Base-by-base conservation (phyloP, 169 alveolate species). In the Theileria equi region DNA sequence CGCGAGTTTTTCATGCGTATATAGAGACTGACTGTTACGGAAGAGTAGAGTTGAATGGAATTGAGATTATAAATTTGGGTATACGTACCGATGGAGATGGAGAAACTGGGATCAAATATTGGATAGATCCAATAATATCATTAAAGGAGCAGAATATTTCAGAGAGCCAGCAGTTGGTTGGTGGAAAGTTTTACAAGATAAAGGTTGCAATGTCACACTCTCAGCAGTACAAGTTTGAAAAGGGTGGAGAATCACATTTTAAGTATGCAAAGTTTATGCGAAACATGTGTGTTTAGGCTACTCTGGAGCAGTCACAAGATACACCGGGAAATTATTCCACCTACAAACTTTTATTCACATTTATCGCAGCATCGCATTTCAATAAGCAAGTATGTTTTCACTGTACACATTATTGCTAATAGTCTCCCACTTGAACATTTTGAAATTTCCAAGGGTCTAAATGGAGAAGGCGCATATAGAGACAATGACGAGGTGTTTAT, bases 171-270 rank as follows among this genome's bases (percentile, higher is more conserved):
- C 90, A 90, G 61, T 83, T 90, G 26, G 36, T 84, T 16, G 96
- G 94, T 2, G 96, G 95, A 0, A 89, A 87, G 53, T 90, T 90
- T 40, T 87, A 91, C 66, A 66, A 80, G 44, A 72, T 91, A 16
- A 73, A 87, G 49, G 65, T 90, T 16, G 96, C 90, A 53, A 58
- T 90, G 70, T 84, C 91, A 68, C 95, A 91, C 66, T 73, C 94
- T 25, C 80, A 89, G 45, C 94, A 89, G 68, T 67, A 88, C 50
- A 87, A 89, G 38, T 87, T 64, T 82, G 54, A 59, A 10, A 53
- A 84, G 38, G 87, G 88, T 13, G 89, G 81, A 47, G 80, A 78
- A 7, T 70, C 88, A 8, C 60, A 36, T 1, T 3, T 64, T 23
- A 63, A 67, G 88, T 49, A 44, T 31, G 80, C 36, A 31, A 5